These are phyloP conservation scores for Oemleria cerasiformis DNA, from an alignment of 306 rosid genomes.

Conservation along the genomic window DNA sequence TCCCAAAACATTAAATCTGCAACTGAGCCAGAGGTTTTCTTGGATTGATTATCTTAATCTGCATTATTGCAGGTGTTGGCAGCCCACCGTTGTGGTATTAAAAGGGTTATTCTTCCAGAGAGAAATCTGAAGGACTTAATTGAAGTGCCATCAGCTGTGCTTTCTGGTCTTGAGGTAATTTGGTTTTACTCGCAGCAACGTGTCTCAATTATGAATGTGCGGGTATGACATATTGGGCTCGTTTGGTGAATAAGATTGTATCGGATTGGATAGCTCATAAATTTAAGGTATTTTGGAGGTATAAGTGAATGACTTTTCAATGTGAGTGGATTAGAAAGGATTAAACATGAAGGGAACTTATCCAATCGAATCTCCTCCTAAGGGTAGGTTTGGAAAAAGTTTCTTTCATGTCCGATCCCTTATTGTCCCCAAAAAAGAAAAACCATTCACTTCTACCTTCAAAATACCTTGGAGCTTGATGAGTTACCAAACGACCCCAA, in stretches of 20 bases:
- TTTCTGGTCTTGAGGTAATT: conserved; percentile 73
- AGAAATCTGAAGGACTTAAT: conserved; percentile 90
- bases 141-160: conserved; percentile 86
- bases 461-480: too few relatives aligned
- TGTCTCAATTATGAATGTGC: conserved; percentile 3
- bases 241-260: too few relatives aligned
- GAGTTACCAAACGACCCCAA: too few relatives aligned
- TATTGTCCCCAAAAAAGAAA: too few relatives aligned
- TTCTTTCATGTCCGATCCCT: not conserved
- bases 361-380: too few relatives aligned
- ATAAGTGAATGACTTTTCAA: too few relatives aligned
- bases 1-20: not conserved
- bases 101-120: conserved; percentile 88
- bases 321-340: too few relatives aligned
- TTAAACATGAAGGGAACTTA: too few relatives aligned
- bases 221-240: not conserved
- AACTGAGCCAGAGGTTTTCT: not conserved
- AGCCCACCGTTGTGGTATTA: conserved; percentile 87
- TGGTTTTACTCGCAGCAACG: conserved; percentile 3
- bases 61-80: conserved; percentile 73
- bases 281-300: too few relatives aligned
- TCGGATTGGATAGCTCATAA: too few relatives aligned
- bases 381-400: too few relatives aligned
- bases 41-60: conserved; percentile 16
- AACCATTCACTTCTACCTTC: too few relatives aligned